Conservation (phyloP, 306 rosid genomes). For the Cucurbita ficifolia region DNA sequence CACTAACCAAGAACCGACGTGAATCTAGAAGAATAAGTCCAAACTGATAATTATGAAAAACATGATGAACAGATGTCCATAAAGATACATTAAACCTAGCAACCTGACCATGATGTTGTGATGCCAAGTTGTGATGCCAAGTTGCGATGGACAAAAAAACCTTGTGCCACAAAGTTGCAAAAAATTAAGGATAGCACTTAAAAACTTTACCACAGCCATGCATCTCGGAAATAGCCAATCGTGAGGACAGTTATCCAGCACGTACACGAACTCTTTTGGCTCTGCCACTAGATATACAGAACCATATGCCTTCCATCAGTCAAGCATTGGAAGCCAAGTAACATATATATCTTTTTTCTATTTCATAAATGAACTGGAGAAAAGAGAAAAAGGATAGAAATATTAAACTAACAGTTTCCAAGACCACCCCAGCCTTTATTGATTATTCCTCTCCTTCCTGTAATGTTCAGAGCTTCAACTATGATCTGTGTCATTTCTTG, state of each 20-base stretch:
- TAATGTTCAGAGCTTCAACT: constrained; percentile 60
- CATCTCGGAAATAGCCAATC: constrained; percentile 91
- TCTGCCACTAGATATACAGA: constrained; percentile 47
- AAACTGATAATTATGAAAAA: too few species aligned
- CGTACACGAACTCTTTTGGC: constrained; percentile 41
- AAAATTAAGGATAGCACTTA: neutral
- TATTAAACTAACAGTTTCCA: constrained; percentile 56
- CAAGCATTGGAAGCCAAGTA: neutral
- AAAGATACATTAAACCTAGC: neutral
- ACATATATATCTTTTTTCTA: neutral
- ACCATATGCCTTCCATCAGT: neutral
- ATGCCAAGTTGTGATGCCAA: neutral
- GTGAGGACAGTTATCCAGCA: constrained; percentile 85
- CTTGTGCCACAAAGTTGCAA: neutral
- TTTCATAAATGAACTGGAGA: neutral
- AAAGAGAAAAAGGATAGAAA: neutral
- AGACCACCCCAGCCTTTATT: constrained; percentile 98
- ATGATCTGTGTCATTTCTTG: constrained; percentile 61
- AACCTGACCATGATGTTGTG: too few species aligned
- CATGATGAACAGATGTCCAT: neutral
- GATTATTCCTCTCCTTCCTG: constrained; percentile 79
- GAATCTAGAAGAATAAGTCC: neutral
- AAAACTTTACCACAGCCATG: constrained; percentile 55
- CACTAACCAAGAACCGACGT: neutral
- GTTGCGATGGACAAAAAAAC: neutral